Evolutionary conservation across 2,329 filamentous ascomycete species (phyloP), one percentile per base, ranked within the genome.

Genomic region (Chaetomium olivaceum): DNA sequence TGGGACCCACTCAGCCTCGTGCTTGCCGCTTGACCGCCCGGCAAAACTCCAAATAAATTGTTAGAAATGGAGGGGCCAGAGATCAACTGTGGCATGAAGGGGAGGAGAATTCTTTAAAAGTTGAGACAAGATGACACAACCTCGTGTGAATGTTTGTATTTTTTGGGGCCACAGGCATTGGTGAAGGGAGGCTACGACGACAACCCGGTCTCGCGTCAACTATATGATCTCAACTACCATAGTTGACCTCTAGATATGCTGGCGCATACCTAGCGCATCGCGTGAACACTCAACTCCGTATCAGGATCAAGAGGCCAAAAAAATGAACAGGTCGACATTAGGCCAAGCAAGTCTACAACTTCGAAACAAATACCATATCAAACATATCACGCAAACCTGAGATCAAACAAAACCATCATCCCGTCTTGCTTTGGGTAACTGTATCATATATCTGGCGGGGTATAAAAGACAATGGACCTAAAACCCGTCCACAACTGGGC

Each of bases 401-500:
- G 5, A 16, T 46, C 8, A 19, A 23, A 25, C 12, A 31, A 7
- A 36, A n/a, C 39, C 54, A 51, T 25, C 54, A 25, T 2, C 21
- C 43, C 36, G 23, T 8, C 14, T 31, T 2, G 57, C 21, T 29
- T 58, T 46, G 59, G 63, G 50, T 52, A 65, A 65, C 43, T 65
- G 62, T 68, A 65, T 69, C 66, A 64, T 65, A 63, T 65, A 60
- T 68, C 63, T 68, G 62, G 59, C 61, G 59, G 64, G 63, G 64
- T 61, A 60, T 62, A 63, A 55, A 43, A 43, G 39, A 43, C 39
- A 43, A 36, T 61, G 54, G 61, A 36, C 57, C 61, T 54, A 33
- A 31, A 63, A 50, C 43, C 36, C 54, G 63, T 63, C 61, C 62
- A 62, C 54, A n/a, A 46, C 63, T 57, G 33, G 58, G 52, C 52